Base-by-base conservation (phyloP, 2,329 filamentous ascomycete genomes). In the Geosmithia morbida region DNA sequence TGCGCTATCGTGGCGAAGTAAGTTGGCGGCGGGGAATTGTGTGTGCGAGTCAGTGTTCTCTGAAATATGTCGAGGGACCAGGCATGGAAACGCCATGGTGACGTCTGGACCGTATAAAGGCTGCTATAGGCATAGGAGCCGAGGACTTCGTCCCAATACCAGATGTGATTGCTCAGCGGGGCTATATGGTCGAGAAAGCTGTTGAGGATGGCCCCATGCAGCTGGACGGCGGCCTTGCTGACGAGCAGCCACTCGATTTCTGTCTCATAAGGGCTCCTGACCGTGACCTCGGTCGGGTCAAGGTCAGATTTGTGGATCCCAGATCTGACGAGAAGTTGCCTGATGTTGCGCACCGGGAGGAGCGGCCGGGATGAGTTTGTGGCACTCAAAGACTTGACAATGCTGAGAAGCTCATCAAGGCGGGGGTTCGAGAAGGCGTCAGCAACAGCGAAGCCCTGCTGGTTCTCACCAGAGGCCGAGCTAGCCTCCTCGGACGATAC, bases 71-170 rank as follows among this genome's bases (percentile, higher is more conserved):
- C 81, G 56, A 74, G 75, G 7, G 77, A 69, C 77, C 84, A 87
- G 2, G 70, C 66, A 79, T 81, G 90, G 33, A 95, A 62, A 17
- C 85, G 75, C 41, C 82, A 56, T 0, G 92, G 92, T 1, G 83
- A 87, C 0, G 83, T 95, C 62, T 98, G 92, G 8, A 94, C 66
- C 14, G 86, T 83, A 63, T 96, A 96, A 3, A 96, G 61, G 30
- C 80, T 83, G 53, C 85, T 89, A 57, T 83, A 86, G 45, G 79
- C 74, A 54, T 87, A 83, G 1, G 87, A 94, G 10, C 79, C 77
- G 29, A 95, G 67, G 2, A 96, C 76, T 54, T 92, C 85, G 58
- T 95, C 87, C 92, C 92, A 98, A 62, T 97, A 97, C 79, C 84
- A 89, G 20, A 95, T 82, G 55, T 95, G 88, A 53, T 95, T 82